Base-by-base conservation (phyloP, 1,139 yeast species). In the Blastobotrys arbuscula region DNA sequence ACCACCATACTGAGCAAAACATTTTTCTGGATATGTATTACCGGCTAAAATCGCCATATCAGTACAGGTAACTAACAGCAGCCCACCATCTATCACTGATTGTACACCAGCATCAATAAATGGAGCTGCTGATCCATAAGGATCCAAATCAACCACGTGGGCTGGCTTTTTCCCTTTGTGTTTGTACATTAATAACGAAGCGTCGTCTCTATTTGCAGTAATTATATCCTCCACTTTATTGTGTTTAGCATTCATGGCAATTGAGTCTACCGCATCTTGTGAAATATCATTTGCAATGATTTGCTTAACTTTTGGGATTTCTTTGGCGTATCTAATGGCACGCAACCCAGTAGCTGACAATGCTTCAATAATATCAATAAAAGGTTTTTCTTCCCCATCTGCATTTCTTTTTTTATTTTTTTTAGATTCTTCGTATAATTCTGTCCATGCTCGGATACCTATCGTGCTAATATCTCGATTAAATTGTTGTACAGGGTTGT, bases 41-140 rank as follows among this genome's bases (percentile, higher is more conserved):
- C 98, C 98, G 0, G 97, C 98, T 48, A 92, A 74, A 0, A 92
- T 97, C 0, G 96, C 95, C 18, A 95, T 77, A 69, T 92, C 99
- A 0, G 99, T 92, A 66, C 98, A 94, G 0, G 99, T 92, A 7
- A 92, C 92, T 44, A 90, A 70, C 57, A 92, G 68, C 44, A 92
- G 63, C 0, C 97, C 99, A 44, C 84, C 92, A 57, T 89, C 90
- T 47, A 77, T 78, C 13, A 90, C 77, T 36, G 84, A 73, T 59
- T 87, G 95, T 31, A 92, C 74, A 0, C 97, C 97, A 26, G 92
- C 78, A 63, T 92, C 98, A 37, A 92, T 75, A 63, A 92, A 92
- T 5, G 97, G 97, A 1, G 96, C 79, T 0, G 97, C 98, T 0
- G 97, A 84, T 19, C 99, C 99, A 63, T 92, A 92, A 0, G 99